phyloP scores from a whole-genome alignment of 495 filamentous ascomycete species.

The Tetracladium marchalianum region DNA sequence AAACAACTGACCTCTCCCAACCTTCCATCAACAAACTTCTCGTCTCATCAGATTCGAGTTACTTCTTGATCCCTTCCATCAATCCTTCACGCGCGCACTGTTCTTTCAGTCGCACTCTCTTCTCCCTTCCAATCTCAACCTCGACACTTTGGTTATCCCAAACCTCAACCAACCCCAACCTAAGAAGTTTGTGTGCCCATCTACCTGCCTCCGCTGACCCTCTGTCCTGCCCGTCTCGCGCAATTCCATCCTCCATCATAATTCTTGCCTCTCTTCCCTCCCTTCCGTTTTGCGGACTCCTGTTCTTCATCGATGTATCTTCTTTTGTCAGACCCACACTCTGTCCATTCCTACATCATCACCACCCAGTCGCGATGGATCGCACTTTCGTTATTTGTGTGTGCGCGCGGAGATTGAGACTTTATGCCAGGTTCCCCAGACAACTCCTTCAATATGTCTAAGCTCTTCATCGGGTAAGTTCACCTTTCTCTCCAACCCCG shows the following conservation, averaged over 20 bases:
- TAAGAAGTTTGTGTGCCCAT: slow-evolving; percentile 23
- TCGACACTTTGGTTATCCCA: not conserved
- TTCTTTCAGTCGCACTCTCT: slow-evolving; percentile 22
- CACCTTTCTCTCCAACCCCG: slow-evolving; percentile 2
- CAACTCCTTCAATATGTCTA: slow-evolving; percentile 54
- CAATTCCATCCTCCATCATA: slow-evolving; percentile 13
- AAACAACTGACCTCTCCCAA: slow-evolving; percentile 1
- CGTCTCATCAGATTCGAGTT: not conserved
- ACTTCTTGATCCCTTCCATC: slow-evolving; percentile 4
- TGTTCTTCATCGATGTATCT: slow-evolving; percentile 24
- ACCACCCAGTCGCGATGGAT: slow-evolving; percentile 14
- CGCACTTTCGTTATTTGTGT: slow-evolving; percentile 18
- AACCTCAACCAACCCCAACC: not conserved
- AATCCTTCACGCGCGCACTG: slow-evolving; percentile 12
- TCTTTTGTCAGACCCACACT: slow-evolving; percentile 20
- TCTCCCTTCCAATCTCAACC: slow-evolving; percentile 13
- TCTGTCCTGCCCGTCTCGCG: not conserved
- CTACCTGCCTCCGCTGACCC: slow-evolving; percentile 22
- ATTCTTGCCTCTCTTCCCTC: slow-evolving; percentile 13
- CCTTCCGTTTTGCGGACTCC: slow-evolving; percentile 19
- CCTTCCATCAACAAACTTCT: not conserved
- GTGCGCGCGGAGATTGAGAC: slow-evolving; percentile 25
- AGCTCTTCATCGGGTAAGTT: slow-evolving; percentile 83
- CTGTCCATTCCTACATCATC: slow-evolving; percentile 16
- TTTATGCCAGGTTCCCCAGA: slow-evolving; percentile 19